Conservation (phyloP, 2,329 filamentous ascomycete species). For the Epichloe typhina region DNA sequence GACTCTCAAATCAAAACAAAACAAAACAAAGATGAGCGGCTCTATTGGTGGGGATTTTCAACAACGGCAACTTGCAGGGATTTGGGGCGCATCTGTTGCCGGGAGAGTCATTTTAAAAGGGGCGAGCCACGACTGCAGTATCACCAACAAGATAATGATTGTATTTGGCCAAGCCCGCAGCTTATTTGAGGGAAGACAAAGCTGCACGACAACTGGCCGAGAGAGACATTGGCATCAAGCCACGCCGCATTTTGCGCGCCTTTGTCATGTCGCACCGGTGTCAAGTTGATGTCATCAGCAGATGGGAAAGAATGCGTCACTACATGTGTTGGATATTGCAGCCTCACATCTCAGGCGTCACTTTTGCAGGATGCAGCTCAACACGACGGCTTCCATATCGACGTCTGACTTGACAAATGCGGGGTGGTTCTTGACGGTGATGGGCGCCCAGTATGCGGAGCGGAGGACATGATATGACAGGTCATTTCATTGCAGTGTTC, state of each 20-base stretch:
- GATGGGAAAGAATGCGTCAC: too few species aligned
- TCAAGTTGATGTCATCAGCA: too few species aligned
- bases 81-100: background rate
- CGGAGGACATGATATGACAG: slow-evolving; percentile 5
- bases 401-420: background rate
- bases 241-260: background rate
- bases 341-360: too few species aligned
- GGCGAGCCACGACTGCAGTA: background rate
- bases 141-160: background rate
- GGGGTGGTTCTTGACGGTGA: slow-evolving; percentile 5
- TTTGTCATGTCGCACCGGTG: too few species aligned
- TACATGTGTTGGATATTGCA: too few species aligned
- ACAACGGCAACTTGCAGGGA: background rate
- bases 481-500: slow-evolving; percentile 5
- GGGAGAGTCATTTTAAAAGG: background rate
- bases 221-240: background rate
- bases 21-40: too few species aligned
- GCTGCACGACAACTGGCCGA: background rate
- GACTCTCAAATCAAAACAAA: background rate
- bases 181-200: background rate
- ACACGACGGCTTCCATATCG: slow-evolving; percentile 5
- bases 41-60: background rate
- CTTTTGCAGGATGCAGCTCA: slow-evolving; percentile 6
- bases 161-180: background rate
- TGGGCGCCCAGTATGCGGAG: slow-evolving; percentile 7